These are phyloP conservation scores for Lodderomyces theae DNA, from an alignment of 1,139 yeast species.

Conservation along the genomic window DNA sequence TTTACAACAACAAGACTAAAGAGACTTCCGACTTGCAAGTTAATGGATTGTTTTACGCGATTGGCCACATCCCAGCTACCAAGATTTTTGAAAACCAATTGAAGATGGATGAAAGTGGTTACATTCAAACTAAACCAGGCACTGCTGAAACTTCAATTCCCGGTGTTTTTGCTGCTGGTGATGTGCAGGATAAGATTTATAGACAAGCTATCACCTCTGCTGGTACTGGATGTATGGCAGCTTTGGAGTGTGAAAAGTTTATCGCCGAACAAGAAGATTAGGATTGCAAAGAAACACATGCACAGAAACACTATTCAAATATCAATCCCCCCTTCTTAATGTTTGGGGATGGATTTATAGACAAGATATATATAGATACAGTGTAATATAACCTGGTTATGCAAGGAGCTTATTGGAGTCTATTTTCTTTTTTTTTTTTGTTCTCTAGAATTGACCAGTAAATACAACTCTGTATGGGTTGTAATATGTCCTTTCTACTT, in stretches of 20 bases:
- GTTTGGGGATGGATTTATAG: too few species aligned
- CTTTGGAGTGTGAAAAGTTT: constrained; percentile 87
- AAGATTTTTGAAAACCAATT: constrained; percentile 68
- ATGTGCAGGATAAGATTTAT: constrained; percentile 93
- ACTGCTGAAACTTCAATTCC: constrained; percentile 80
- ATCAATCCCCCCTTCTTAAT: too few species aligned
- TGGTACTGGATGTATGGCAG: constrained; percentile 99
- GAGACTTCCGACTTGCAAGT: constrained; percentile 69
- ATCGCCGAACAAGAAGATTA: constrained; percentile 61
- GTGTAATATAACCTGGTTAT: neutral
- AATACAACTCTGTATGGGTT: constrained; percentile 1
- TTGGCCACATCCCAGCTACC: constrained; percentile 97
- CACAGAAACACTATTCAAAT: too few species aligned
- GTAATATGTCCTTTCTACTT: neutral
- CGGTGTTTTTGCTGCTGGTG: constrained; percentile 98
- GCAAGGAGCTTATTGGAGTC: neutral
- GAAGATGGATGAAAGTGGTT: constrained; percentile 83
- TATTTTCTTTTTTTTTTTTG: neutral
- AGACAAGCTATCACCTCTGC: constrained; percentile 99
- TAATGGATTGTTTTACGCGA: constrained; percentile 94
- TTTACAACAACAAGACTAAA: constrained; percentile 71
- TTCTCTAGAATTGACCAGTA: neutral
- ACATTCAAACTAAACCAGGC: constrained; percentile 86
- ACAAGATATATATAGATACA: constrained; percentile 3
- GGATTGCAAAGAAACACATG: neutral